Evolutionary conservation across 1,284 basidiomycete species (phyloP), one percentile per base, ranked within the genome.

Genomic region (Ganoderma leucocontextum): DNA sequence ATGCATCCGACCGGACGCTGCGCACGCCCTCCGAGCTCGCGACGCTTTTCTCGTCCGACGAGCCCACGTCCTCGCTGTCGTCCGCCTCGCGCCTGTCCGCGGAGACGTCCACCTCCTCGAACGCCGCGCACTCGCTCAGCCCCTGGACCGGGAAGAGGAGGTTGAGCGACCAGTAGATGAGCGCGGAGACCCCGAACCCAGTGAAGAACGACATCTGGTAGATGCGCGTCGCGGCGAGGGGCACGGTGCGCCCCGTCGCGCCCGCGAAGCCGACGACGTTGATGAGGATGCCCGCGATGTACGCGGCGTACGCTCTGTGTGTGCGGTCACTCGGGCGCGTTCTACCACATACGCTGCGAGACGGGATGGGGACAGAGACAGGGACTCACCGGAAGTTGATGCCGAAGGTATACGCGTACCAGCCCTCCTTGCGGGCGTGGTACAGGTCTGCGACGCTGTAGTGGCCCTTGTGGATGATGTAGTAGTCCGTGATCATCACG

Each of bases 401-500:
- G 1, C 94, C 94, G 64, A 83, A 85, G 1, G 87, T 91, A 79
- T 95, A 96, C 80, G 83, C 89, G 79, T 95, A 95, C 89, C 90
- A 92, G 1, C 88, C 89, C 53, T 85, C 82, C 66, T 82, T 81
- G 55, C 81, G 77, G 3, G 86, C 79, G 60, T 82, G 83, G 80
- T 95, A 96, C 17, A 96, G 83, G 79, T 95, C 91, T 19, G 83
- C 83, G 49, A 96, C 84, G 49, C 89, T 86, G 76, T 93, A 88
- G 74, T 91, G 89, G 0, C 93, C 94, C 62, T 87, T 86, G 60
- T 91, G 86, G 68, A 96, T 86, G 41, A 95, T 74, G 81, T 90
- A 96, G 81, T 95, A 96, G 78, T 96, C 92, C 22, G 86, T 89
- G 73, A 94, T 86, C 90, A 94, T 92, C n/a, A 94, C 92, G 13